These are phyloP conservation scores for Penicillium digitatum DNA, from an alignment of 2,329 filamentous ascomycete species.

Conservation along the genomic window DNA sequence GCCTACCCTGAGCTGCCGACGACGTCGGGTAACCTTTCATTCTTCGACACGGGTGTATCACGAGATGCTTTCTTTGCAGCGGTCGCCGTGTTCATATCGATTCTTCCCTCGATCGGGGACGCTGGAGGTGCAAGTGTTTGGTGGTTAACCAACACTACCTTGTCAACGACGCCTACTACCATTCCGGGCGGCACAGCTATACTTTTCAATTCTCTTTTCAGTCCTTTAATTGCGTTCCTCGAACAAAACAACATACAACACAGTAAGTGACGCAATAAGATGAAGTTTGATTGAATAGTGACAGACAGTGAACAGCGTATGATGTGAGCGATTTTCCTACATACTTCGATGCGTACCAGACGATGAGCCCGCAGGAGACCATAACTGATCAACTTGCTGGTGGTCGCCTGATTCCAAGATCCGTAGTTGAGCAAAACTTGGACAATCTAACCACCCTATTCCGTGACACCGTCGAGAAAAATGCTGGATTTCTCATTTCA, in stretches of 20 bases:
- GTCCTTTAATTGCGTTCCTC: neutral
- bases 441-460: neutral
- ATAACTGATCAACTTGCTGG: constrained; percentile 16
- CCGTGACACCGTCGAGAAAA: constrained; percentile 4
- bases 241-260: constrained; percentile 1
- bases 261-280: neutral
- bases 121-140: constrained; percentile 11
- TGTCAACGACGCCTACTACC: neutral
- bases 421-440: constrained; percentile 5
- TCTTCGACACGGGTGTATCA: neutral
- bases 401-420: constrained; percentile 20
- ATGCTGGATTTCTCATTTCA: constrained; percentile 4
- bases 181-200: neutral
- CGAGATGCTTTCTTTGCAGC: constrained; percentile 5
- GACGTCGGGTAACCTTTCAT: constrained; percentile 8
- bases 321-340: constrained; percentile 14
- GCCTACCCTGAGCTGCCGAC: constrained; percentile 11
- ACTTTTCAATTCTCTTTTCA: neutral
- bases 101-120: constrained; percentile 10
- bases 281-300: neutral
- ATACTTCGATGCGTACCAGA: constrained; percentile 71
- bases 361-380: constrained; percentile 52
- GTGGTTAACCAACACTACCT: neutral
- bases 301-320: constrained; percentile 1
- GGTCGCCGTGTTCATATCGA: neutral